These are phyloP conservation scores for Friedmanniomyces simplex DNA, from an alignment of 495 filamentous ascomycete species.

Conservation along the genomic window DNA sequence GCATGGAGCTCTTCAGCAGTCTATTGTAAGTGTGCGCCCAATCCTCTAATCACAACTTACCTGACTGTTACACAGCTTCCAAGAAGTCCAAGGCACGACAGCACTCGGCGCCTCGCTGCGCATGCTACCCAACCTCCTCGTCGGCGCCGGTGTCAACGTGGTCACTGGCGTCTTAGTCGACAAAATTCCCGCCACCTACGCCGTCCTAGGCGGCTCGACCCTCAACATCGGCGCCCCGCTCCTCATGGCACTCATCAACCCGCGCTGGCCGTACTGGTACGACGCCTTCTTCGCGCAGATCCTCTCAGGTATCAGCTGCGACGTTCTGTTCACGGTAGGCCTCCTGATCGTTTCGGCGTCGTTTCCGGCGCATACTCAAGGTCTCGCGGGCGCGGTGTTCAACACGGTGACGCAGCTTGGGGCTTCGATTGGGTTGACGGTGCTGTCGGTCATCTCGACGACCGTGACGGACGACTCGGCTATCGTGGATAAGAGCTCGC, in stretches of 20 bases:
- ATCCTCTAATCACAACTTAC: too few relatives aligned
- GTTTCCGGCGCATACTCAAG: constrained; percentile 25
- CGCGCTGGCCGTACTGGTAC: constrained; percentile 26
- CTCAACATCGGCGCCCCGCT: constrained; percentile 18
- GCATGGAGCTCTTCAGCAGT: constrained; percentile 39
- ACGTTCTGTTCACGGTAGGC: constrained; percentile 24
- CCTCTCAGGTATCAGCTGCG: constrained; percentile 13
- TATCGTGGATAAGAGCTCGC: background rate
- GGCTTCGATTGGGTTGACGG: constrained; percentile 2
- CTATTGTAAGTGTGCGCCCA: constrained; percentile 34
- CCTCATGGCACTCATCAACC: constrained; percentile 24
- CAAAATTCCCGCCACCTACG: constrained; percentile 10
- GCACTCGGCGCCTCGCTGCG: constrained; percentile 20
- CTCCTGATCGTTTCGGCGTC: constrained; percentile 22
- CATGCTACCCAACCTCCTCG: constrained; percentile 20
- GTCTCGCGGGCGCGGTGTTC: constrained; percentile 26
- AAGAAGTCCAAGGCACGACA: constrained; percentile 14
- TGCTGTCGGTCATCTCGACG: background rate
- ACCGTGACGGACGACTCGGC: too few relatives aligned
- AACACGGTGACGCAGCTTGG: constrained; percentile 26
- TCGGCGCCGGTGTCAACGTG: constrained; percentile 19
- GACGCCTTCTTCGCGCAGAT: constrained; percentile 22
- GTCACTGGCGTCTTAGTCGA: constrained; percentile 21
- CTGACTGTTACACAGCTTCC: constrained; percentile 8
- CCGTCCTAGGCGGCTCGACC: constrained; percentile 13